A percentile compares a stretch with the other conserved stretches of the same genome.
phyloP scores from a whole-genome alignment of 1,284 basidiomycete genomes.

The Peniophora sp. region DNA sequence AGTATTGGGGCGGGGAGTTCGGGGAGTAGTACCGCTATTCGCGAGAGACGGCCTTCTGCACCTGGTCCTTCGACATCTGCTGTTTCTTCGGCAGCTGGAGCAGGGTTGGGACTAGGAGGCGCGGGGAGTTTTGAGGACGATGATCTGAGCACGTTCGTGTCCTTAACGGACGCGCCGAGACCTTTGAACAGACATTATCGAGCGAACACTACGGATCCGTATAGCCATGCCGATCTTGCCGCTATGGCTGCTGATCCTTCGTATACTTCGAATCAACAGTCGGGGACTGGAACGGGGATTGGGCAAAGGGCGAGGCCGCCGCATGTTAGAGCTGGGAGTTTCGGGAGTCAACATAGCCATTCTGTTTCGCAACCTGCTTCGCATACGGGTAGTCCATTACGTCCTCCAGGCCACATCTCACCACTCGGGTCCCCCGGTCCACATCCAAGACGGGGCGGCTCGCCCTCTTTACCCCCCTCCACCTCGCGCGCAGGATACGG shows the following conservation, averaged over 20 bases:
- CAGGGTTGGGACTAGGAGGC: too few species aligned
- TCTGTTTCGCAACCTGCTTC: too few species aligned
- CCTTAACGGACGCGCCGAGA: constrained; percentile 61
- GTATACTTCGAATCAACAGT: background rate
- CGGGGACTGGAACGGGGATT: too few species aligned
- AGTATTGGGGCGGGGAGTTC: constrained; percentile 21
- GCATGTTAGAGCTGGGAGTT: too few species aligned
- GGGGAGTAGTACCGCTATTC: constrained; percentile 23
- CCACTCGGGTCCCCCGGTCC: background rate
- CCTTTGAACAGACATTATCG: constrained; percentile 35
- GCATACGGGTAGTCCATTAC: too few species aligned
- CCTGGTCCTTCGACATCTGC: too few species aligned
- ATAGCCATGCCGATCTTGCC: background rate
- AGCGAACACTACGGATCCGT: constrained; percentile 17
- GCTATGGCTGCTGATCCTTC: background rate
- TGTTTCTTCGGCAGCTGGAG: too few species aligned
- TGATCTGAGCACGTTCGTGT: constrained; percentile 67
- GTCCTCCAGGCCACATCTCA: too few species aligned
- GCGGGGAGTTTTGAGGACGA: constrained; percentile 52
- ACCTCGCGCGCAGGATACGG: too few species aligned
- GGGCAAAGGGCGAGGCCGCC: too few species aligned
- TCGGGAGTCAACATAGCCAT: too few species aligned
- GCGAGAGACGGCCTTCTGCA: too few species aligned
- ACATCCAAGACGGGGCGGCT: background rate
- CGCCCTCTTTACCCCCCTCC: background rate